Base-by-base conservation (phyloP, 2,329 filamentous ascomycete genomes). In the Didymella sp. region DNA sequence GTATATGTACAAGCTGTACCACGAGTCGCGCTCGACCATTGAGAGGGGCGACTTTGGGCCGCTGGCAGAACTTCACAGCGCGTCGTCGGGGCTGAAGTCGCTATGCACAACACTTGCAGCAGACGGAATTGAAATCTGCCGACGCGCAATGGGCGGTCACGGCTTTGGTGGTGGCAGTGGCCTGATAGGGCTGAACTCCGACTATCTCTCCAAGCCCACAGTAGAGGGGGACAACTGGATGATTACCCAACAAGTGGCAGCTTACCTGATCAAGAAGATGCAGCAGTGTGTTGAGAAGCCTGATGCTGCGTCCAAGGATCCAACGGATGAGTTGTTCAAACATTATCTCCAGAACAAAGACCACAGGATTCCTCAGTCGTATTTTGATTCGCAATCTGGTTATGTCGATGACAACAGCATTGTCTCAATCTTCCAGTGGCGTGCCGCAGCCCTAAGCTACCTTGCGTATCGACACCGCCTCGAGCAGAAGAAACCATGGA, bases 221-320 rank as follows among this genome's bases (percentile, higher is more conserved):
- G 82, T 85, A 2, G 82, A 85, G 60, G 82, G 82, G 2, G 82
- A 84, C 63, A 84, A 84, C 53, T 84, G 81, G 80, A 84, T 84
- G 81, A 84, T 84, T 37, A 83, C 80, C 0, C 81, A 84, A 56
- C 82, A 84, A 67, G 80, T 80, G 3, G 79, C 80, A 0, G 75
- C 76, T 22, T 81, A 80, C 56, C 65, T 84, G 22, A 81, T 84
- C 68, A 84, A 84, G 66, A 80, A 81, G 40, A 83, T 83, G 78
- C 68, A 75, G 25, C 65, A 73, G 25, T 77, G 77, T 4, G 74
- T 77, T 5, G 66, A 73, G 7, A 66, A 71, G 12, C 73, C 75
- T n/a, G 68, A 66, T 25, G 28, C 58, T 13, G 51, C 71, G 12
- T 63, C 76, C 1, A 69, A 71, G 42, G 77, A 79, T 45, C 70